These are phyloP conservation scores for Astrocystis sublimbata DNA, from an alignment of 495 filamentous ascomycete species.

Conservation along the genomic window DNA sequence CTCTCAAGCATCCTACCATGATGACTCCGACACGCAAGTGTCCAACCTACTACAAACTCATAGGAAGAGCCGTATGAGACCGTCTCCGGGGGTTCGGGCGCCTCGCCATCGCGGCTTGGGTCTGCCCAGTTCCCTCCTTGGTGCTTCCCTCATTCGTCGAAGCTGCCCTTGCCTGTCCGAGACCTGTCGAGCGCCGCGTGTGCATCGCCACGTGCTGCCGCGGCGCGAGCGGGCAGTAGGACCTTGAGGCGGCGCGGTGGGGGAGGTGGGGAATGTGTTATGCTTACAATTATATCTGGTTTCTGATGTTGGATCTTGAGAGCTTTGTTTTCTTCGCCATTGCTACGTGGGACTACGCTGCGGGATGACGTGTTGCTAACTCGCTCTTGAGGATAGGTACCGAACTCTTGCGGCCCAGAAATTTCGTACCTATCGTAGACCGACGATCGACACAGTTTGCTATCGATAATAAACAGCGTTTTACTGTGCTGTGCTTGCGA, in stretches of 20 bases:
- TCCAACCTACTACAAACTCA: slow-evolving; percentile 44
- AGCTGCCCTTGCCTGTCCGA: slow-evolving; percentile 9
- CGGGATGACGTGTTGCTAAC: slow-evolving; percentile 6
- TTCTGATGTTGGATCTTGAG: slow-evolving; percentile 42
- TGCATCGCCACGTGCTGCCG: slow-evolving; percentile 54
- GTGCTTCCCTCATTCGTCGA: slow-evolving; percentile 22
- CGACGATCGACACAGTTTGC: not conserved
- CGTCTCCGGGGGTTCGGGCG: slow-evolving; percentile 24
- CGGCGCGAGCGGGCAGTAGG: slow-evolving; percentile 29
- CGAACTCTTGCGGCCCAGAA: not conserved
- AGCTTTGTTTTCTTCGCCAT: slow-evolving; percentile 13
- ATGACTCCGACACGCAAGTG: slow-evolving; percentile 52
- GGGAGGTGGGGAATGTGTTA: slow-evolving; percentile 40
- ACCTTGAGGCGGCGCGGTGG: slow-evolving; percentile 27
- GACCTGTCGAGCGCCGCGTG: slow-evolving; percentile 32
- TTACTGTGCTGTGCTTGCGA: not conserved
- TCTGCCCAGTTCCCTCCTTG: not conserved
- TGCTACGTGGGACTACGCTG: not conserved
- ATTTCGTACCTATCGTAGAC: not conserved
- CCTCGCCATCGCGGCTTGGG: not conserved
- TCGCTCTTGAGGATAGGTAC: not conserved
- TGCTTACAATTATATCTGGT: slow-evolving; percentile 51
- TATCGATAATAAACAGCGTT: not conserved
- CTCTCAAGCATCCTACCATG: slow-evolving; percentile 33
- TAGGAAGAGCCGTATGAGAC: slow-evolving; percentile 59